These are phyloP conservation scores for Crithidia thermophila DNA, from an alignment of 208 protist genomes.

Conservation along the genomic window DNA sequence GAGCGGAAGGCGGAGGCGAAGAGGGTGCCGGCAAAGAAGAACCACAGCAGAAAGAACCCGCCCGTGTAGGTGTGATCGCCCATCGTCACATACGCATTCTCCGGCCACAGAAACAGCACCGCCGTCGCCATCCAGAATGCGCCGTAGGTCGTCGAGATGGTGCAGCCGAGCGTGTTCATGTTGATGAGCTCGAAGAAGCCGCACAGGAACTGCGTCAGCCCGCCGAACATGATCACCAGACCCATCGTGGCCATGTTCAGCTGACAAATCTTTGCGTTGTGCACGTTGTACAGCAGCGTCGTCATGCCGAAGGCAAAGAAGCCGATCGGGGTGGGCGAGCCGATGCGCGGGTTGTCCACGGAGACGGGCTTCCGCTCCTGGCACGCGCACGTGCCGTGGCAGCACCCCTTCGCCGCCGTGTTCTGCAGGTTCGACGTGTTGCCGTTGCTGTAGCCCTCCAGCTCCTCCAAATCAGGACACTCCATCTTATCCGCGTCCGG, in stretches of 20 bases:
- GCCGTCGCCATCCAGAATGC: conserved; percentile 58
- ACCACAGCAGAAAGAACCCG: conserved; percentile 33
- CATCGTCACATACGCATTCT: conserved; percentile 16
- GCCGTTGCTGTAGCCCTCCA: conserved; percentile 9
- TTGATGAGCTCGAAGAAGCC: conserved; percentile 62
- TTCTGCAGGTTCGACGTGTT: not conserved
- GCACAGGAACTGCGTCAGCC: conserved; percentile 54
- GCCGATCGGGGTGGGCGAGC: conserved; percentile 45
- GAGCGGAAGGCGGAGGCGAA: conserved; percentile 26
- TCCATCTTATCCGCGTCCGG: not conserved
- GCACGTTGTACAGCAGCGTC: conserved; percentile 59
- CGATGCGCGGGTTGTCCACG: conserved; percentile 28
- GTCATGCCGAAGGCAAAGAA: conserved; percentile 76
- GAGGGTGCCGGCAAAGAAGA: conserved; percentile 22
- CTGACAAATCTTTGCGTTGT: conserved; percentile 47
- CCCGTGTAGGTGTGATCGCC: conserved; percentile 21
- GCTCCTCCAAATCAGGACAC: not conserved
- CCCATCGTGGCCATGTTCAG: conserved; percentile 42
- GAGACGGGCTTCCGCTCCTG: conserved; percentile 14
- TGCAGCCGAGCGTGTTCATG: conserved; percentile 61
- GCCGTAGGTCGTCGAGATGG: conserved; percentile 51
- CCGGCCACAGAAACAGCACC: conserved; percentile 36
- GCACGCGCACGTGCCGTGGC: not conserved
- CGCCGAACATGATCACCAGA: conserved; percentile 53
- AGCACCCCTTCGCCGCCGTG: not conserved